Evolutionary conservation across 306 rosid species (phyloP).

Genomic region (Lotus japonicus): DNA sequence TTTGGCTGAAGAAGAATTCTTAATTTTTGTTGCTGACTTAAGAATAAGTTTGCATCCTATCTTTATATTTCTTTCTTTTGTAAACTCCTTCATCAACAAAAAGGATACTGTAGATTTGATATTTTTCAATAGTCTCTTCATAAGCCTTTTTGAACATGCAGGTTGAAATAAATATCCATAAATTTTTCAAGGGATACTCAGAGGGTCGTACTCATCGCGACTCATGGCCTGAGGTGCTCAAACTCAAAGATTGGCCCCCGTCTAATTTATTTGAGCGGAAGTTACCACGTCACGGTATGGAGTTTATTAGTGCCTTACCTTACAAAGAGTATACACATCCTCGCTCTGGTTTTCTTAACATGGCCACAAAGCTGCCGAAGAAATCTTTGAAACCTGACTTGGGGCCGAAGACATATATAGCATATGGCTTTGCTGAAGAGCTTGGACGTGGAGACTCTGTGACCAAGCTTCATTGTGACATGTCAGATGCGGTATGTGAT

Average conservation of each 20-base stretch:
- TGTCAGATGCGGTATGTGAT: constrained; percentile 62
- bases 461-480: constrained; percentile 69
- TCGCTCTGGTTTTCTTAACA: constrained; percentile 36
- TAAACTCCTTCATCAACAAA: neutral
- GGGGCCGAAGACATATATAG: constrained; percentile 73
- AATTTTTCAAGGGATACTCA: constrained; percentile 54
- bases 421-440: constrained; percentile 56
- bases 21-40: neutral
- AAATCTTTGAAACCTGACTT: constrained; percentile 43
- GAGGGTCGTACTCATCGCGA: constrained; percentile 31
- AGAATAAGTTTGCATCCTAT: neutral
- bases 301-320: constrained; percentile 48
- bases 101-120: neutral
- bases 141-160: constrained; percentile 20
- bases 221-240: constrained; percentile 58
- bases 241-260: constrained; percentile 71
- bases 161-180: constrained; percentile 55
- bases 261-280: constrained; percentile 49
- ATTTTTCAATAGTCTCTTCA: neutral
- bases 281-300: constrained; percentile 57
- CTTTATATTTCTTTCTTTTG: neutral
- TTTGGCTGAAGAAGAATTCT: neutral
- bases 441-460: constrained; percentile 69
- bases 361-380: constrained; percentile 35
- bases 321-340: constrained; percentile 62